Percentiles rank a stretch among this genome's conserved stretches.
These are phyloP conservation scores for Arthrobotrys musiformis DNA, from an alignment of 2,329 filamentous ascomycete genomes.

Conservation along the genomic window DNA sequence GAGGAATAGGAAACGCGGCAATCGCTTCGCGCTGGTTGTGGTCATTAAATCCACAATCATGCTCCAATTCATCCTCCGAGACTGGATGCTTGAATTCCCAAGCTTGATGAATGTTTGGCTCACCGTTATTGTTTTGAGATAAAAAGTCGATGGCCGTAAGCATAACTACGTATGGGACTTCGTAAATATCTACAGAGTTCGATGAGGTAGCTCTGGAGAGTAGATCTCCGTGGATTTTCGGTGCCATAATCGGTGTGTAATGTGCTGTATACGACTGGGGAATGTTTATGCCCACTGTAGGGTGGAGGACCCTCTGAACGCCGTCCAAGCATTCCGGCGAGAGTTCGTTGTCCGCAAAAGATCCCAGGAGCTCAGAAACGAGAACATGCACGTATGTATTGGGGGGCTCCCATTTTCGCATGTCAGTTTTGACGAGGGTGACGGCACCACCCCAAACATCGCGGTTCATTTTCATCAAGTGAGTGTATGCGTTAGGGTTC, in stretches of 20 bases:
- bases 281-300: constrained; percentile 87
- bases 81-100: constrained; percentile 85
- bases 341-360: constrained; percentile 96
- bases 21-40: constrained; percentile 87
- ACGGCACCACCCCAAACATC: constrained; percentile 82
- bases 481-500: constrained; percentile 96
- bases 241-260: constrained; percentile 88
- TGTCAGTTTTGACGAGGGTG: constrained; percentile 92
- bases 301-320: constrained; percentile 86
- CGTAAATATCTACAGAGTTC: constrained; percentile 72
- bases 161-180: constrained; percentile 95
- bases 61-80: constrained; percentile 69
- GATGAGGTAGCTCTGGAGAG: constrained; percentile 67
- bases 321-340: constrained; percentile 97
- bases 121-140: constrained; percentile 70
- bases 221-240: constrained; percentile 85
- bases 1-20: constrained; percentile 79
- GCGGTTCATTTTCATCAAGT: constrained; percentile 86
- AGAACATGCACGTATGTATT: constrained; percentile 84
- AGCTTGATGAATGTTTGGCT: constrained; percentile 75
- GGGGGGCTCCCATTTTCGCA: constrained; percentile 95
- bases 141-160: constrained; percentile 90
- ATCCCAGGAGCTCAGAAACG: constrained; percentile 91
- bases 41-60: constrained; percentile 83
- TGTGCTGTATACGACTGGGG: constrained; percentile 93